These are phyloP conservation scores for Cynanchum wilfordii DNA, from an alignment of 257 asterid genomes.

Conservation along the genomic window DNA sequence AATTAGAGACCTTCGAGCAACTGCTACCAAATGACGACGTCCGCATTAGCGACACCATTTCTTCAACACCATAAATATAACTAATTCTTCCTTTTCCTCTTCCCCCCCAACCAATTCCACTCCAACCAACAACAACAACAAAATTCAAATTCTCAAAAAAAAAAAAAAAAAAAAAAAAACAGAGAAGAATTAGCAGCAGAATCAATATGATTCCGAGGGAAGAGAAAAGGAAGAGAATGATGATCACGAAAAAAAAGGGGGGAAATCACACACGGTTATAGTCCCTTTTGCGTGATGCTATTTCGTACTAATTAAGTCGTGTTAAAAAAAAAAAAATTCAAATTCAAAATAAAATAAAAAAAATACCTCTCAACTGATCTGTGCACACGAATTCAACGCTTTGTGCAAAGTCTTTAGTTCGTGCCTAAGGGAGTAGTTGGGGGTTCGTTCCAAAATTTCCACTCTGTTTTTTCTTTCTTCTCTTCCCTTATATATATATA, in stretches of 20 bases:
- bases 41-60: slow-evolving; percentile 23
- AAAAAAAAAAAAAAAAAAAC: background rate
- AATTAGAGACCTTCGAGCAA: slow-evolving; percentile 23
- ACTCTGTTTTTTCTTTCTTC: slow-evolving; percentile 1
- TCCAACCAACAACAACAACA: background rate
- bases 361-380: slow-evolving; percentile 47
- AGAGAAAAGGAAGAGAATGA: background rate
- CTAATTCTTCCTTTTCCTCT: background rate
- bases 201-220: too few relatives aligned
- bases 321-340: too few relatives aligned
- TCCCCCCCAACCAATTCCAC: background rate
- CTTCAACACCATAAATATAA: background rate
- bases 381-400: slow-evolving; percentile 42
- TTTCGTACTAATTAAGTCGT: too few relatives aligned
- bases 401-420: slow-evolving; percentile 6
- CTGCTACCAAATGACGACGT: slow-evolving; percentile 53
- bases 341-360: slow-evolving; percentile 14
- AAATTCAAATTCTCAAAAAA: too few relatives aligned
- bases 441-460: slow-evolving; percentile 19
- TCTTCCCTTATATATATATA: background rate
- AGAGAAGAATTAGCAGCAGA: too few relatives aligned
- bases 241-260: background rate
- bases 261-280: too few relatives aligned
- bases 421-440: slow-evolving; percentile 37
- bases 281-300: too few relatives aligned